Evolutionary conservation across 1,284 basidiomycete genomes (phyloP).

Genomic region (Boletus calvinii): DNA sequence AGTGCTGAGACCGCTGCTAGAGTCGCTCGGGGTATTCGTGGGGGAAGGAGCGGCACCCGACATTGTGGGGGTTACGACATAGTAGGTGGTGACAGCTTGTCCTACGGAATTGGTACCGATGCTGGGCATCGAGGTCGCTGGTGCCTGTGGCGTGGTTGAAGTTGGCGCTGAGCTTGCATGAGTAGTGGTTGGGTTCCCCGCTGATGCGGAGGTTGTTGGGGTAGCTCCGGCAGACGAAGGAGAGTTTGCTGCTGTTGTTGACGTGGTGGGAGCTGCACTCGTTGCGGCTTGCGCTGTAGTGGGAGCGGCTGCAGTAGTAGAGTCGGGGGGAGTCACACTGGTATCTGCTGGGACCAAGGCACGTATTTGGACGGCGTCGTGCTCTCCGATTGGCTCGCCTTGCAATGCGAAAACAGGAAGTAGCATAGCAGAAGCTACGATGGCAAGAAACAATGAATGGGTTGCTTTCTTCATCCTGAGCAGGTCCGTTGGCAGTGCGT

Average conservation of each 20-base stretch:
- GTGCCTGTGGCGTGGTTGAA: not conserved
- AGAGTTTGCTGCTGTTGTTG: constrained; percentile 8
- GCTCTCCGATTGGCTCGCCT: constrained; percentile 26
- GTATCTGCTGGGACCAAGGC: constrained; percentile 1
- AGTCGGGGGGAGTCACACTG: not conserved
- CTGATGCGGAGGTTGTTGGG: constrained; percentile 11
- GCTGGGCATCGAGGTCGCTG: constrained; percentile 21
- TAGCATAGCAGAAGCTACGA: constrained; percentile 29
- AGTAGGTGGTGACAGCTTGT: constrained; percentile 18
- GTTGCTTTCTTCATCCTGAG: constrained; percentile 29
- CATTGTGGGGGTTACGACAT: constrained; percentile 7
- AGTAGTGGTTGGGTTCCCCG: not conserved
- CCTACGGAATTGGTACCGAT: constrained; percentile 30
- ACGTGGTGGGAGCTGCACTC: not conserved
- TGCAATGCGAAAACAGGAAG: constrained; percentile 29
- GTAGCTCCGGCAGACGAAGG: constrained; percentile 16
- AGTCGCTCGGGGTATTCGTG: constrained; percentile 11
- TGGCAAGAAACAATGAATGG: constrained; percentile 31
- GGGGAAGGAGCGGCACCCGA: constrained; percentile 18
- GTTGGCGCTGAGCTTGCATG: not conserved
- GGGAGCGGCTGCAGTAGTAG: not conserved
- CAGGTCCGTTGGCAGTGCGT: constrained; percentile 3
- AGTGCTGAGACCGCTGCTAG: constrained; percentile 42
- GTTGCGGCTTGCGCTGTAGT: constrained; percentile 13
- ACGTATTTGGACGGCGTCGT: constrained; percentile 20